Base-by-base conservation (phyloP, 1,284 basidiomycete genomes). In the Pseudozyma hubeiensis region DNA sequence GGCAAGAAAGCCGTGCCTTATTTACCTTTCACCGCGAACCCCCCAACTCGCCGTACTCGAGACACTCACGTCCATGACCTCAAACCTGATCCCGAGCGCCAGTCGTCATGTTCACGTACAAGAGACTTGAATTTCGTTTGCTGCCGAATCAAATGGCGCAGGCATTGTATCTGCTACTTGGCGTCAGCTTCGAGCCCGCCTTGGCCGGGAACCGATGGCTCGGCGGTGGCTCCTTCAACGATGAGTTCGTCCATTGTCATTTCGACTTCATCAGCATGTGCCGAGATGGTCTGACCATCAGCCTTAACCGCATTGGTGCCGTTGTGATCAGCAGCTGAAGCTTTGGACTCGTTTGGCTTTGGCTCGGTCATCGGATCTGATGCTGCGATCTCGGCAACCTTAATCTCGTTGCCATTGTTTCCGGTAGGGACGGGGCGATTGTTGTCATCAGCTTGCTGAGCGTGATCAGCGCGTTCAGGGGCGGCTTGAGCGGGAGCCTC, bases 231-330 rank as follows among this genome's bases (percentile, higher is more conserved):
- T 24, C 39, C 53, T 35, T 56, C 53, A 10, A 45, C 53, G 19
- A 67, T 53, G 7, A 62, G 46, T 5, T 60, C 59, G 17, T 67
- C 51, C 3, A 67, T 7, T 1, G 50, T 35, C 59, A 57, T 61
- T 19, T 58, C 64, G 14, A 40, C 24, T 13, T 5, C 47, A 33
- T 17, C 35, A 6, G 11, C 47, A 24, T 1, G n/a, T 44, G 43
- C 43, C 9, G 49, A n/a, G 7, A 24, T 9, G 7, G 30, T 41
- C 8, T 54, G 43, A 46, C 34, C 5, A 54, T 46, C 30, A 29
- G 47, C 31, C 55, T 49, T 58, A n/a, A 9, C 46, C 41, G 17
- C 30, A 17, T 51, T 49, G 7, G n/a, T 45, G 11, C 31, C 29
- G 35, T 37, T 37, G 35, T 37, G 10, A 37, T 37, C 35, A 5